phyloP scores from a whole-genome alignment of 2,329 filamentous ascomycete species.

The Pseudogymnoascus sp. region DNA sequence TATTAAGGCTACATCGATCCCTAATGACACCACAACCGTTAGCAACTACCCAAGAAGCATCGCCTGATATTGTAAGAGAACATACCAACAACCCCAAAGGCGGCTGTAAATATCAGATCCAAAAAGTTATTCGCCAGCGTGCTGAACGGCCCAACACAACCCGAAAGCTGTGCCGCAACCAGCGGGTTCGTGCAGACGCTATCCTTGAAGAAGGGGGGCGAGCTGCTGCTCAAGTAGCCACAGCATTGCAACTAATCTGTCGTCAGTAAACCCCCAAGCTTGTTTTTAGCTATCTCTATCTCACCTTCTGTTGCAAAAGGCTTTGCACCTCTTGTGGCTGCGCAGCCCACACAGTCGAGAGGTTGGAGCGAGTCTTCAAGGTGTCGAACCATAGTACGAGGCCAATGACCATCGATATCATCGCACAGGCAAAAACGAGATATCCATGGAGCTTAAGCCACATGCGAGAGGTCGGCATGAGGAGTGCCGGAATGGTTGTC shows the following conservation, averaged over 20 bases:
- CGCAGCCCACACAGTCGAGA: constrained; percentile 50
- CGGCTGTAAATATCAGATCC: constrained; percentile 67
- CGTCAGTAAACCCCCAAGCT: background rate
- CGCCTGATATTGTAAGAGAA: constrained; percentile 14
- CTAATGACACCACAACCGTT: constrained; percentile 27
- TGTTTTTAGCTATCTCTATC: background rate
- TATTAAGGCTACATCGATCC: constrained; percentile 57
- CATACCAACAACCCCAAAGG: constrained; percentile 68
- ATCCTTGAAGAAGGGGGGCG: constrained; percentile 64
- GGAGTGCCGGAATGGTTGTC: constrained; percentile 60
- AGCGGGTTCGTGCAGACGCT: constrained; percentile 59
- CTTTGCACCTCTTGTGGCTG: constrained; percentile 52
- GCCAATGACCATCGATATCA: constrained; percentile 59
- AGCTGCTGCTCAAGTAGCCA: constrained; percentile 65
- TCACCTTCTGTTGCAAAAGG: constrained; percentile 57
- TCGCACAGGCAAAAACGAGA: constrained; percentile 49
- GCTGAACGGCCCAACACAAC: constrained; percentile 60
- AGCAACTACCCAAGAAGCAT: background rate
- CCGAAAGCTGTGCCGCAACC: constrained; percentile 58
- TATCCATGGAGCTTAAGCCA: constrained; percentile 64
- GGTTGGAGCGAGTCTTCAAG: constrained; percentile 54
- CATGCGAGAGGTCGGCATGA: constrained; percentile 53
- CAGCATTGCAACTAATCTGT: constrained; percentile 63
- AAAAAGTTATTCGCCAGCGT: constrained; percentile 62
- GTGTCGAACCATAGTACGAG: constrained; percentile 66